Base-by-base conservation (phyloP, 108 stramenopile genomes). In the Cylindrotheca closterium region DNA sequence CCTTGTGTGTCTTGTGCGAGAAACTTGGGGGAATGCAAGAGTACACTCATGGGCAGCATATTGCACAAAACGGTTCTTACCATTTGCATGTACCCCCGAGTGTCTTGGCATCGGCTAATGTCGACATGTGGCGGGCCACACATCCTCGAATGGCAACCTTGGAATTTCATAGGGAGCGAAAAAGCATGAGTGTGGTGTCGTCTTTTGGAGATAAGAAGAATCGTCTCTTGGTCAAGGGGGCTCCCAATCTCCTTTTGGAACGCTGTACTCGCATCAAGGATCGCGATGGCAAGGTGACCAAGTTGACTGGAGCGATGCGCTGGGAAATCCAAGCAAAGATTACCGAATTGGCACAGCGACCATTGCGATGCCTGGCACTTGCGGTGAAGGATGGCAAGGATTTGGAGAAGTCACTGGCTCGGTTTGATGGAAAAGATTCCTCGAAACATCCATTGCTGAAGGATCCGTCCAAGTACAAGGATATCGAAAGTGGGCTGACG, bases 191-290 rank as follows among this genome's bases (percentile, higher is more conserved):
- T 21, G 73, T 74, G 3, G 18, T 74, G 24, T 52, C 52, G 5
- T 57, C 65, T 27, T 74, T 62, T 30, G 37, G 45, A 17, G 68
- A 51, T 25, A 21, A 53, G 8, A 30, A 24, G 2, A 96, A 96
- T 74, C 83, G 92, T 4, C 79, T 99, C 15, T 64, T 95, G 5
- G 97, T 98, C 47, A 99, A 99, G 83, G 99, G 99, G 34, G 99
- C 99, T 24, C 95, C 98, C 8, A 96, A 97, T 71, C 63, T 92
- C 50, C 67, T 99, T 7, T 58, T 98, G 24, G 84, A 89, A 66
- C 83, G 97, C 33, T 99, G 99, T 65, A 87, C 94, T 23, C 84
- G 88, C 66, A 79, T 93, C 33, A 88, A 93, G 71, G 65, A 74
- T 26, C 75, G 84, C 24, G 90, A 95, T 75, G 98, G 97, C 15